A percentile compares a stretch with the other conserved stretches of the same genome.
Evolutionary conservation across 2,329 filamentous ascomycete species (phyloP).

Genomic region (Penicillium rolfsii): DNA sequence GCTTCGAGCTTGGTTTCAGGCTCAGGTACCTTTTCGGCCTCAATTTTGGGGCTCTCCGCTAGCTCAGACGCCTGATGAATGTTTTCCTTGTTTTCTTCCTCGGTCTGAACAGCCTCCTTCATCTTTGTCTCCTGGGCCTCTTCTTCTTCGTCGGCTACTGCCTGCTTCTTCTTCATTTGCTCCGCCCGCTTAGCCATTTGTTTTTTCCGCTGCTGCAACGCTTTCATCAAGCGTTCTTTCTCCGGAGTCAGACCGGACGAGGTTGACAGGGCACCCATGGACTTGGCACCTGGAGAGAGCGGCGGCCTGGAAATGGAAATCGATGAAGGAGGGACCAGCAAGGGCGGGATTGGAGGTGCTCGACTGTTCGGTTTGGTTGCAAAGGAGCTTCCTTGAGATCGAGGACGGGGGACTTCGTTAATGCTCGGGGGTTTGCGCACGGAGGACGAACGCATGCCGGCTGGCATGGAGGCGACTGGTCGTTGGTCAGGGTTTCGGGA

Average conservation of each 20-base stretch:
- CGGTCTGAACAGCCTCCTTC: slow-evolving; percentile 23
- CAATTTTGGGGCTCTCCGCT: slow-evolving; percentile 6
- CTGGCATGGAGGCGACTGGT: slow-evolving; percentile 77
- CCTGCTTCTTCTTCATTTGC: slow-evolving; percentile 34
- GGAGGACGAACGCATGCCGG: slow-evolving; percentile 71
- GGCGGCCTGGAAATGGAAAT: slow-evolving; percentile 40
- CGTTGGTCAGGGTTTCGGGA: slow-evolving; percentile 57
- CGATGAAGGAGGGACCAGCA: slow-evolving; percentile 44
- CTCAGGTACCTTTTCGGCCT: slow-evolving; percentile 10
- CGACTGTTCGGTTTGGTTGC: slow-evolving; percentile 35
- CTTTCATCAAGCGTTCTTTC: slow-evolving; percentile 91
- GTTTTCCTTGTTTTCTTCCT: slow-evolving; percentile 33
- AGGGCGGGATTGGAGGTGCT: slow-evolving; percentile 43
- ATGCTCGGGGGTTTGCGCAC: slow-evolving; percentile 58
- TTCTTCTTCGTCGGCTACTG: slow-evolving; percentile 19
- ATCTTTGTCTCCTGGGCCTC: slow-evolving; percentile 13
- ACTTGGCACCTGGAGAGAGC: slow-evolving; percentile 45
- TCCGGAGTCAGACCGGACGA: slow-evolving; percentile 74
- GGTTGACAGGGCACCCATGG: slow-evolving; percentile 51
- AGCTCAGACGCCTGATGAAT: slow-evolving; percentile 29
- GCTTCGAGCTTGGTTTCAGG: slow-evolving; percentile 19
- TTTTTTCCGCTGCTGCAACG: slow-evolving; percentile 84
- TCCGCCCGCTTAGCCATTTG: slow-evolving; percentile 58
- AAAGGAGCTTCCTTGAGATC: slow-evolving; percentile 47
- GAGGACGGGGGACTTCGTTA: slow-evolving; percentile 43